These are phyloP conservation scores for Malus asiatica DNA, from an alignment of 306 rosid genomes.

Conservation along the genomic window DNA sequence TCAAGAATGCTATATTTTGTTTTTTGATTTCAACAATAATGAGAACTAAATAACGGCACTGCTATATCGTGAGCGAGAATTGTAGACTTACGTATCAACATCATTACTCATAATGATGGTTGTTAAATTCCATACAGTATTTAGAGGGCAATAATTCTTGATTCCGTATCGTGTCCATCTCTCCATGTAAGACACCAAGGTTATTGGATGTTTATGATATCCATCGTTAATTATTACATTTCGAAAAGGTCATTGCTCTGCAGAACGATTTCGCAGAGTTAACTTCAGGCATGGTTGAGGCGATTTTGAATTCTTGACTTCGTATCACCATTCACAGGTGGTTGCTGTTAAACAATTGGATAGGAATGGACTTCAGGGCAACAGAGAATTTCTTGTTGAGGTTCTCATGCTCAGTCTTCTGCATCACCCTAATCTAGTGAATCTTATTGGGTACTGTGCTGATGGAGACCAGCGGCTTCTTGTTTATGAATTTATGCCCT, in stretches of 20 bases:
- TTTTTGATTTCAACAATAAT: background rate
- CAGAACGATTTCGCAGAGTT: background rate
- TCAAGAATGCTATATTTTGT: background rate
- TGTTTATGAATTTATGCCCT: constrained; percentile 83
- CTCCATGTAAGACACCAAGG: background rate
- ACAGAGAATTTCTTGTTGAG: constrained; percentile 85
- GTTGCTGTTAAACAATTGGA: constrained; percentile 94
- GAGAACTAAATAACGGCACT: background rate
- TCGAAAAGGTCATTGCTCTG: background rate
- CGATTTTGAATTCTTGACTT: constrained; percentile 2
- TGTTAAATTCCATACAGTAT: background rate
- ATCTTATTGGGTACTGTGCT: constrained; percentile 85
- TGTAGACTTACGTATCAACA: background rate
- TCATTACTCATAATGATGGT: background rate
- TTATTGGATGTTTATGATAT: background rate
- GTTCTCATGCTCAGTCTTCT: constrained; percentile 95
- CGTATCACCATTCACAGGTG: constrained; percentile 36
- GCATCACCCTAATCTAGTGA: constrained; percentile 77
- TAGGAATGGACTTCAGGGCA: constrained; percentile 92
- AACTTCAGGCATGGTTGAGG: background rate
- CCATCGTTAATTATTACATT: background rate
- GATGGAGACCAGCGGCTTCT: constrained; percentile 96
- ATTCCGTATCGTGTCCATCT: background rate
- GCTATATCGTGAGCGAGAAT: background rate
- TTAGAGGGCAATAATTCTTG: background rate